phyloP scores from a whole-genome alignment of 1,284 basidiomycete species.

The Cerrena zonata region DNA sequence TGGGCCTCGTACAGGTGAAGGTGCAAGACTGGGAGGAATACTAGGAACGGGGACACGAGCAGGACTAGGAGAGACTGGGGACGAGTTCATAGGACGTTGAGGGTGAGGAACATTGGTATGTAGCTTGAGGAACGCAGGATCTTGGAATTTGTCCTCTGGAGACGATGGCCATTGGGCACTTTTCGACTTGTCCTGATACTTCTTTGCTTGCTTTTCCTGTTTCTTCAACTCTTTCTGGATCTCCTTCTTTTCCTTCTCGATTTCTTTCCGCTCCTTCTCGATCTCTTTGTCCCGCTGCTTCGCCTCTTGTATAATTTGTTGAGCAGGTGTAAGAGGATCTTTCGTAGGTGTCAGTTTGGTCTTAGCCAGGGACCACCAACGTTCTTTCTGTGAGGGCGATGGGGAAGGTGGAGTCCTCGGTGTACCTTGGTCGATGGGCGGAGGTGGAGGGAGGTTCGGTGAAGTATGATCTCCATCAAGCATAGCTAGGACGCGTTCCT shows the following conservation, averaged over 20 bases:
- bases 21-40: constrained; percentile 52
- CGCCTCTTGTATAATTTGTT: constrained; percentile 68
- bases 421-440: constrained; percentile 48
- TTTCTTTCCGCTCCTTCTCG: constrained; percentile 43
- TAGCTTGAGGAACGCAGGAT: constrained; percentile 54
- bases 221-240: constrained; percentile 30
- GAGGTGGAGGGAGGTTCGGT: constrained; percentile 40
- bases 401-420: constrained; percentile 51
- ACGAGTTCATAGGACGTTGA: constrained; percentile 38
- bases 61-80: constrained; percentile 55
- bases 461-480: constrained; percentile 40
- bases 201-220: constrained; percentile 5
- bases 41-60: constrained; percentile 42
- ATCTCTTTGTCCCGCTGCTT: constrained; percentile 55
- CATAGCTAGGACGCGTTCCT: constrained; percentile 71
- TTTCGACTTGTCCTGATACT: constrained; percentile 27
- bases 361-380: constrained; percentile 69
- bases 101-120: constrained; percentile 30
- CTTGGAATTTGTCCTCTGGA: constrained; percentile 42
- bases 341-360: constrained; percentile 72
- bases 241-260: constrained; percentile 39
- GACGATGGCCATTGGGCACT: constrained; percentile 49
- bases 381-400: constrained; percentile 50
- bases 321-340: constrained; percentile 70
- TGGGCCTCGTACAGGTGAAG: constrained; percentile 45